phyloP scores from a whole-genome alignment of 2,329 filamentous ascomycete genomes.

The Juglanconis sp. region DNA sequence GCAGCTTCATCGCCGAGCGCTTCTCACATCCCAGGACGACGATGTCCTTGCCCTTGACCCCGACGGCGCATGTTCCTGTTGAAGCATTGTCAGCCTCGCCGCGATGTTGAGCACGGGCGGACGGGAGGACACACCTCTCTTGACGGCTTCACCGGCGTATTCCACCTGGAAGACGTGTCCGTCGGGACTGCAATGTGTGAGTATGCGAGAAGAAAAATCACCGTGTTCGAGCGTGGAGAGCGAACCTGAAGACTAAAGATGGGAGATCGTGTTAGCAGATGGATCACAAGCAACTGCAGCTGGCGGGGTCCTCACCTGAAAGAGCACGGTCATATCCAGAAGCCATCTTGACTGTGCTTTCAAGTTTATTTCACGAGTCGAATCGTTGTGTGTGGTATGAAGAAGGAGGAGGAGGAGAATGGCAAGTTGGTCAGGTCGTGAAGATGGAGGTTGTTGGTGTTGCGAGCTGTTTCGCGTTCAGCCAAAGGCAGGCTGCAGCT shows the following conservation, averaged over 20 bases:
- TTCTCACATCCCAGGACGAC: constrained; percentile 98
- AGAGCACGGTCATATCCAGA: constrained; percentile 99
- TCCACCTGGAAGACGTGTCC: constrained; percentile 99
- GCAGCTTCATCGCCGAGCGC: constrained; percentile 97
- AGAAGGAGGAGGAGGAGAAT: background rate
- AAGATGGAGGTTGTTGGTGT: constrained; percentile 11
- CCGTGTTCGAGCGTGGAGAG: constrained; percentile 30
- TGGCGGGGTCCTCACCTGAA: constrained; percentile 67
- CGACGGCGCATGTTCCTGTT: constrained; percentile 91
- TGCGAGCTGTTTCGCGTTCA: constrained; percentile 4
- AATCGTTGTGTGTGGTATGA: background rate
- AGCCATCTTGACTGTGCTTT: constrained; percentile 54
- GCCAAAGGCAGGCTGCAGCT: constrained; percentile 22
- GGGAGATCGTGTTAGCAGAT: constrained; percentile 39
- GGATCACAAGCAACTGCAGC: constrained; percentile 13
- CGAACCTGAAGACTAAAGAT: constrained; percentile 76
- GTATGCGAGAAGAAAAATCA: background rate
- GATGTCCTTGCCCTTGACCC: constrained; percentile 90
- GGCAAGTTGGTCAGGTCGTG: background rate
- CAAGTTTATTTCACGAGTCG: background rate
- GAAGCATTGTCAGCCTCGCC: constrained; percentile 10
- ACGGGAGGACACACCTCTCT: constrained; percentile 67
- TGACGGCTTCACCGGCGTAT: constrained; percentile 98
- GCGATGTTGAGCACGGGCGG: background rate
- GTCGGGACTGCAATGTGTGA: constrained; percentile 69